A percentile compares a stretch with the other conserved stretches of the same genome.
These are phyloP conservation scores for Canariomyces notabilis DNA, from an alignment of 2,329 filamentous ascomycete genomes.

Conservation along the genomic window DNA sequence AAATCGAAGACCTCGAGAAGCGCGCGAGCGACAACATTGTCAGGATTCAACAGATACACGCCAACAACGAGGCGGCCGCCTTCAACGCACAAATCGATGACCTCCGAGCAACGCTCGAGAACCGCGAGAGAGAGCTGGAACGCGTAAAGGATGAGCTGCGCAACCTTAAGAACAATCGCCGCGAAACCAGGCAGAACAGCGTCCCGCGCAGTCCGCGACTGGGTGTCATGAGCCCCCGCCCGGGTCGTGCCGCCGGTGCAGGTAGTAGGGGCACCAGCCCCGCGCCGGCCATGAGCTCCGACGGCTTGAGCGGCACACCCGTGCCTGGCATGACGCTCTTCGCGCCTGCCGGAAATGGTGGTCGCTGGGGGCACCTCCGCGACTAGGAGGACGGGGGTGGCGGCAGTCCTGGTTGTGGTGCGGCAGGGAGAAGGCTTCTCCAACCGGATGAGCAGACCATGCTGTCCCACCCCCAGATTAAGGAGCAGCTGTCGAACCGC, in stretches of 20 bases:
- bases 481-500: slow-evolving; percentile 78
- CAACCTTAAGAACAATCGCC: slow-evolving; percentile 42
- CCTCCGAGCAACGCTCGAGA: slow-evolving; percentile 39
- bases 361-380: slow-evolving; percentile 42
- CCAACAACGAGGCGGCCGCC: slow-evolving; percentile 31
- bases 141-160: slow-evolving; percentile 45
- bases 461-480: slow-evolving; percentile 71
- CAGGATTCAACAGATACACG: slow-evolving; percentile 44
- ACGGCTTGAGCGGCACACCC: slow-evolving; percentile 27
- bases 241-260: slow-evolving; percentile 28
- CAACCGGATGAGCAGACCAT: slow-evolving; percentile 77
- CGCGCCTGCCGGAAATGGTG: slow-evolving; percentile 33
- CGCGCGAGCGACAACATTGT: slow-evolving; percentile 42
- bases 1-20: slow-evolving; percentile 43
- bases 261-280: slow-evolving; percentile 50
- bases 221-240: slow-evolving; percentile 47
- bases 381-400: slow-evolving; percentile 28
- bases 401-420: background rate
- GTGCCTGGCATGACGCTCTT: slow-evolving; percentile 38
- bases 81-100: slow-evolving; percentile 37
- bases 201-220: slow-evolving; percentile 54
- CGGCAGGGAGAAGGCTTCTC: background rate
- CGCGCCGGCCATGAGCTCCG: slow-evolving; percentile 28
- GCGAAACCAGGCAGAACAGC: slow-evolving; percentile 52
- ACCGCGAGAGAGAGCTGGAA: slow-evolving; percentile 49